Evolutionary conservation across 192 early-diverging fungal species (phyloP).

Genomic region (Coemansia reversa): DNA sequence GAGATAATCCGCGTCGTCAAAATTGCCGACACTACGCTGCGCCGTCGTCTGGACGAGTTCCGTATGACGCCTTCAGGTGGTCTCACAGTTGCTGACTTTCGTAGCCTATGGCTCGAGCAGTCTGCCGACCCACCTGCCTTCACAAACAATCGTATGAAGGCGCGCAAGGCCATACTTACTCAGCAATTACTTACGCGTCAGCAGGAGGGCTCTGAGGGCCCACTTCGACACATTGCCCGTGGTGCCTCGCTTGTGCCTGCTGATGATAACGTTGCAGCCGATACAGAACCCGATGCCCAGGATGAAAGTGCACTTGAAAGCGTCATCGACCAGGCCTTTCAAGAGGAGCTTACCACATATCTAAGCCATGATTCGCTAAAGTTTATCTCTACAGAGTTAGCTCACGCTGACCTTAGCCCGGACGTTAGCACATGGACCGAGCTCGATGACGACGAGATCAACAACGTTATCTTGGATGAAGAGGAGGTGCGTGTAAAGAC

Average conservation of each 20-base stretch:
- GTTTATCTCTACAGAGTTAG: constrained; percentile 17
- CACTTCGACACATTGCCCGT: constrained; percentile 10
- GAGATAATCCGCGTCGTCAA: constrained; percentile 91
- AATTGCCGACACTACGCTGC: constrained; percentile 82
- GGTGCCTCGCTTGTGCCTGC: background rate
- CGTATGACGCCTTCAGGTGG: constrained; percentile 71
- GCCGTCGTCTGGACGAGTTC: constrained; percentile 81
- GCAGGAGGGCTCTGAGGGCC: constrained; percentile 11
- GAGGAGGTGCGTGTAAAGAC: constrained; percentile 81
- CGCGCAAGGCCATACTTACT: constrained; percentile 43
- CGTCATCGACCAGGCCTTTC: constrained; percentile 22
- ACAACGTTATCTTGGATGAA: constrained; percentile 64
- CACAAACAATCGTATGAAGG: constrained; percentile 51
- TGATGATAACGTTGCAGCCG: background rate
- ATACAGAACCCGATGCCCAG: background rate
- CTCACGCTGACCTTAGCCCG: constrained; percentile 16
- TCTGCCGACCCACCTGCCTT: constrained; percentile 84
- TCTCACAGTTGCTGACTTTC: constrained; percentile 78
- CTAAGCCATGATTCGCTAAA: constrained; percentile 24
- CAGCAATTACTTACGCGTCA: constrained; percentile 12
- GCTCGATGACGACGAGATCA: constrained; percentile 76
- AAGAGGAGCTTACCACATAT: constrained; percentile 32
- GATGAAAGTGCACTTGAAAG: constrained; percentile 9
- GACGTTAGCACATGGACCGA: constrained; percentile 59
- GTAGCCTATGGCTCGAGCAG: constrained; percentile 80